Conservation (phyloP, 2,329 filamentous ascomycete genomes). For the Ampelomyces quisqualis region DNA sequence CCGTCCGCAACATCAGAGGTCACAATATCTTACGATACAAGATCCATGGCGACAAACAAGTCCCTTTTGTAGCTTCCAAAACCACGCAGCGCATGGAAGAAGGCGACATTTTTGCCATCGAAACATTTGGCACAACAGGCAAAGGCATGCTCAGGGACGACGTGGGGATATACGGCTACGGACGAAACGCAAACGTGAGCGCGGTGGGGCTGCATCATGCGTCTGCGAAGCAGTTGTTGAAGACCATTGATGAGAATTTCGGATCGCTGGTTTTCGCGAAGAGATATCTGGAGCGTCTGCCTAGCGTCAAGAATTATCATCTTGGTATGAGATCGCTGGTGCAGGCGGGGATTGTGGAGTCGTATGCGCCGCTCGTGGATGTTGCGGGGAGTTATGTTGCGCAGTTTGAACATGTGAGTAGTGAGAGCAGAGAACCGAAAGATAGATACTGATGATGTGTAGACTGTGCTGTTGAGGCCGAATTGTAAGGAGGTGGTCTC, state of each 20-base stretch:
- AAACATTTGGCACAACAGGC: slow-evolving; percentile 92
- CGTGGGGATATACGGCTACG: slow-evolving; percentile 63
- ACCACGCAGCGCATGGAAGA: slow-evolving; percentile 96
- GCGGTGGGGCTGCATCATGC: slow-evolving; percentile 71
- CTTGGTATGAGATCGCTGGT: slow-evolving; percentile 86
- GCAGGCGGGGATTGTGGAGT: slow-evolving; percentile 76
- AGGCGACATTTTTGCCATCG: slow-evolving; percentile 90
- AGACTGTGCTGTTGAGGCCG: slow-evolving; percentile 1
- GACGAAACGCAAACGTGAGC: slow-evolving; percentile 66
- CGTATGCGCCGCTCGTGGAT: slow-evolving; percentile 84
- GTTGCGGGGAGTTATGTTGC: slow-evolving; percentile 91
- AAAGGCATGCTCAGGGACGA: slow-evolving; percentile 83
- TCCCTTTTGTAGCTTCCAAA: slow-evolving; percentile 83
- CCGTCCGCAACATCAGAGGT: slow-evolving; percentile 83
- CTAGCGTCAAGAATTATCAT: slow-evolving; percentile 84
- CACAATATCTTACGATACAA: slow-evolving; percentile 87
- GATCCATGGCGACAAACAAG: slow-evolving; percentile 90
- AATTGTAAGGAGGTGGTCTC: slow-evolving; percentile 3
- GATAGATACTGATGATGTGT: not conserved
- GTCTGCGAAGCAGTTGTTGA: slow-evolving; percentile 80
- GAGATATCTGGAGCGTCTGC: slow-evolving; percentile 78
- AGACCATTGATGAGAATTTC: slow-evolving; percentile 91
- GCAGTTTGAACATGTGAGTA: slow-evolving; percentile 88
- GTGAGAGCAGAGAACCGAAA: not conserved
- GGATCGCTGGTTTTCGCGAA: slow-evolving; percentile 86